Base-by-base conservation (phyloP, 306 rosid genomes). In the Medicago arabica region DNA sequence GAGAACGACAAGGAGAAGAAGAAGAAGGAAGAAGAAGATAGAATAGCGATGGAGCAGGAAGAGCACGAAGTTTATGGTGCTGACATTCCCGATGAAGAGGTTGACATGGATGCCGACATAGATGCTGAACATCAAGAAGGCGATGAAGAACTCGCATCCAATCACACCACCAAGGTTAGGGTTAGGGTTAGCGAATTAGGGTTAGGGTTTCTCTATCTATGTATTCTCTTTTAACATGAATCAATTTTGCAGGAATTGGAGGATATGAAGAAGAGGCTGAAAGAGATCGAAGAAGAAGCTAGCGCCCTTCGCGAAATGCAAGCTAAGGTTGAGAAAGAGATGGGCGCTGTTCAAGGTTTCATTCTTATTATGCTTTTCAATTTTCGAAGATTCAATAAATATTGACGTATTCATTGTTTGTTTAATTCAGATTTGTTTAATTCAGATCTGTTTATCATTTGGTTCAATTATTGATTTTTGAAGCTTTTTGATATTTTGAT, bases 311-410 rank as follows among this genome's bases (percentile, higher is more conserved):
- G 99, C 46, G 99, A 96, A 69, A 90, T 96, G 97, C 99, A 96
- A 88, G 97, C 99, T 40, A 96, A 96, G 90, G 99, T 92, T 21
- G 98, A 92, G 87, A 96, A 96, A 84, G 99, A 96, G 87, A 96
- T 96, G 99, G 98, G 99, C 2, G 89, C 89, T 77, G 97, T 87
- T 84, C 99, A 90, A 92, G 85, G 77, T 81, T 78, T 23, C 41
- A 1, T 69, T 66, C 5, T 51, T 51, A 14, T 55, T 11, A 6
- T 16, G 17, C 5, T 70, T 51, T 44, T 23, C 6, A 11, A 3
- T 15, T 64, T 64, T 38, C n/a, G 2, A 9, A 65, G 49, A 41
- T 23, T 55, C 9, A 3, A 7, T 0, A 23, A 34, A 13, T 21
- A 11, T 60, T 9, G n/a, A n/a, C 6, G 0, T 55, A 28, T 69